These are phyloP conservation scores for Cyanophora paradoxa DNA, from an alignment of 78 protist species.

Conservation along the genomic window DNA sequence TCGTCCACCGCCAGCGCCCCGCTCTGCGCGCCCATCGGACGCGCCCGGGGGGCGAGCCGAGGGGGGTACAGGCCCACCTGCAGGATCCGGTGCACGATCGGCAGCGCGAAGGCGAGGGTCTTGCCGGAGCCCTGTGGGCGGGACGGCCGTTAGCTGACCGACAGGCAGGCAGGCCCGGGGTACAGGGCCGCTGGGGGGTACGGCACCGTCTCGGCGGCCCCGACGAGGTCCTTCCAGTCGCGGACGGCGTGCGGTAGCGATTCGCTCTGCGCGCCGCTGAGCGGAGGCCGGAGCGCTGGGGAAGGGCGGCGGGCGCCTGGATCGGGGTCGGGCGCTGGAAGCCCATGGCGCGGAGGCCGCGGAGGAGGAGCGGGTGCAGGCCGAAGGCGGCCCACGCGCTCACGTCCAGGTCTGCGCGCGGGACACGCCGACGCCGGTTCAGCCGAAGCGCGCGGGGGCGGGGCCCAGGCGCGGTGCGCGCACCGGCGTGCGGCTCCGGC, in stretches of 20 bases:
- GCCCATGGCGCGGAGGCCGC: neutral
- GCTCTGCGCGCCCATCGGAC: no score
- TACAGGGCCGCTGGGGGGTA: no score
- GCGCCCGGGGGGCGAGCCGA: no score
- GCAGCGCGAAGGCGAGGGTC: slow-evolving; percentile 79
- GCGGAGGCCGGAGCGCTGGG: slow-evolving; percentile 2
- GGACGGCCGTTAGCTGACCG: no score
- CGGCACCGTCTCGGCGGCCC: slow-evolving; percentile 33
- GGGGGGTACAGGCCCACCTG: neutral
- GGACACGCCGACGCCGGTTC: neutral
- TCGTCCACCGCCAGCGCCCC: no score
- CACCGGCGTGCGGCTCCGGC: no score
- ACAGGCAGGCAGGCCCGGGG: no score
- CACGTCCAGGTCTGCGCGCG: neutral
- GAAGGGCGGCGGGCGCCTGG: slow-evolving; percentile 47
- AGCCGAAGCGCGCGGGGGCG: no score
- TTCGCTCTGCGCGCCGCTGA: no score
- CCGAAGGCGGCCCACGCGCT: neutral
- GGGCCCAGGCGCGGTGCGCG: no score
- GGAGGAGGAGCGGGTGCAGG: neutral
- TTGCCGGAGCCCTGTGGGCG: slow-evolving; percentile 62
- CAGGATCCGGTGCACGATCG: slow-evolving; percentile 33
- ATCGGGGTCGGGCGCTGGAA: slow-evolving; percentile 51
- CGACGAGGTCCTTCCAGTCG: slow-evolving; percentile 64
- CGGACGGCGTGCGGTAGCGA: no score